Evolutionary conservation across 345 rosid species (phyloP), one percentile per base, ranked within the genome.

Genomic region (Stellera chamaejasme): DNA sequence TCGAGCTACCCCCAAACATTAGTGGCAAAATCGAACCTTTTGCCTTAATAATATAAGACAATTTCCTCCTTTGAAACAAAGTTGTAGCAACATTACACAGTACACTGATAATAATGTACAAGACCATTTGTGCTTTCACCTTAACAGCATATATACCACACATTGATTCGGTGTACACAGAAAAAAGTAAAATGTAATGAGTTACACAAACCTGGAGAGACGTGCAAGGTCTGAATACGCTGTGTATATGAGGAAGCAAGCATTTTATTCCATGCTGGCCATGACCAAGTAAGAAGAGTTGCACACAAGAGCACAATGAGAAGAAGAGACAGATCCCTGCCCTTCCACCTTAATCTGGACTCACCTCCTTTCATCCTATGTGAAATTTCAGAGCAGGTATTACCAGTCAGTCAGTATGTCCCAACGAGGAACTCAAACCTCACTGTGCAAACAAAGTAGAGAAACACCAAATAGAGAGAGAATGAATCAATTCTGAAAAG

Each of bases 301-400:
- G 77, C 74, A 59, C 79, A 75, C 32, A 77, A 51, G 41, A 87
- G 74, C 54, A 75, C 80, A 72, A 78, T 74, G 47, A 84, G 82
- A 52, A 82, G 59, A 50, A 84, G 67, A 64, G 80, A 79, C 42
- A 82, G 45, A 56, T 76, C 75, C 58, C 67, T 73, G 23, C 75
- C 77, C 74, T 76, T 72, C 65, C 58, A 54, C 6, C 59, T 45
- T 44, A 71, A 62, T 63, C 63, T 58, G 55, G 64, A 61, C 45
- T 63, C 36, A 47, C 76, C 76, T 68, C 80, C 76, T 75, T 82
- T 84, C 96, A 87, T 87, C 74, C 77, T 81, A 52, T 42, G 48
- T 54, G 16, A n/a, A 19, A 67, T 63, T 49, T 12, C 32, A 48
- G 67, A 52, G n/a, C 36, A 64, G 58, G 45, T 32, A 10, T 53